Percentiles rank a stretch among this genome's conserved stretches.
Conservation (phyloP, 2,329 filamentous ascomycete species). For the Fusarium penzigii region DNA sequence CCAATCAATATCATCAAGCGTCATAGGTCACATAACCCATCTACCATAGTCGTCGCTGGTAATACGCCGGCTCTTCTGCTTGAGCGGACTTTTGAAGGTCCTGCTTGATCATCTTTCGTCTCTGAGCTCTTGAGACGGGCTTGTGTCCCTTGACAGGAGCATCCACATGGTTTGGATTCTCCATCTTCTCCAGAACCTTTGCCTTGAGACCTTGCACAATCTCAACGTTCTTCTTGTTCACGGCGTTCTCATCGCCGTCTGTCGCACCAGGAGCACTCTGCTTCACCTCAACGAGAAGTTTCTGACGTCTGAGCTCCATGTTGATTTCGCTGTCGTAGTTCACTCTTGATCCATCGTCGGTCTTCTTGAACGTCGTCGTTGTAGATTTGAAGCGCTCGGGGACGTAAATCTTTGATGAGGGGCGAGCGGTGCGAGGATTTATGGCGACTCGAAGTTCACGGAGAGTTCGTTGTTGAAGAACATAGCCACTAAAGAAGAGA, state of each 20-base stretch:
- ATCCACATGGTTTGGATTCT: conserved; percentile 37
- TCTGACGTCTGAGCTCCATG: conserved; percentile 29
- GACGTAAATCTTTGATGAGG: conserved; percentile 50
- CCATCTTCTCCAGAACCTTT: conserved; percentile 35
- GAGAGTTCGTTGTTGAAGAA: conserved; percentile 83
- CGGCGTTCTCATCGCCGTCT: conserved; percentile 15
- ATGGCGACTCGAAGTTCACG: conserved; percentile 75
- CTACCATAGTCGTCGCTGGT: conserved; percentile 58
- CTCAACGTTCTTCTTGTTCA: conserved; percentile 30
- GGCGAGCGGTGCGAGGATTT: conserved; percentile 43
- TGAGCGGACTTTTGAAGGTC: conserved; percentile 53
- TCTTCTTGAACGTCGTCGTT: conserved; percentile 45
- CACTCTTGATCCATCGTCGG: conserved; percentile 48
- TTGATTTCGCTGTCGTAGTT: conserved; percentile 39
- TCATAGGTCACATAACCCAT: not conserved
- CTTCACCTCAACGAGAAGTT: conserved; percentile 38
- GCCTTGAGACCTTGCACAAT: conserved; percentile 35
- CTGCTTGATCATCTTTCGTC: conserved; percentile 59
- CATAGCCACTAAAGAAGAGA: conserved; percentile 85
- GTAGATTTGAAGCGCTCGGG: conserved; percentile 51
- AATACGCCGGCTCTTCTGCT: conserved; percentile 48
- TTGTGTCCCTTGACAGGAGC: conserved; percentile 42
- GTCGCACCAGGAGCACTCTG: conserved; percentile 28
- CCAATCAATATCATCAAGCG: not conserved
- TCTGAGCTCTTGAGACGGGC: conserved; percentile 53